phyloP scores from a whole-genome alignment of 768 basidiomycete genomes.

The Gymnopilus junonius region DNA sequence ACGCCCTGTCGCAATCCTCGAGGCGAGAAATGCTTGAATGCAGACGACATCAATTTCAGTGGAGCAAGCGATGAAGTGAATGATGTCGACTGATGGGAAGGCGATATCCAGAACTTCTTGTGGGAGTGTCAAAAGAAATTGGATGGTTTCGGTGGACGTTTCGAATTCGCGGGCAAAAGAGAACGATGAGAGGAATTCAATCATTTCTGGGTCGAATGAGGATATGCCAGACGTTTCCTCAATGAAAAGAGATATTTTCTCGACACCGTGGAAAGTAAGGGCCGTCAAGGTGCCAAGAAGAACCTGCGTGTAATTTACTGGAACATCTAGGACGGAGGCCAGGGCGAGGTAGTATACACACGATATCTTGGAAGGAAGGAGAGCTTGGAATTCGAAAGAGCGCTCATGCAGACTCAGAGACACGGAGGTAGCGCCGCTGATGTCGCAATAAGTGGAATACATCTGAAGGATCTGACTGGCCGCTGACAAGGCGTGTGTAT shows the following conservation, averaged over 20 bases:
- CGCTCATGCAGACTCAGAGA: background rate
- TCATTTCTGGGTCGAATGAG: background rate
- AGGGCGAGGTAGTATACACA: background rate
- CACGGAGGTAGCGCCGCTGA: background rate
- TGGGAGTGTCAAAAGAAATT: background rate
- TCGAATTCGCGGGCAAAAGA: background rate
- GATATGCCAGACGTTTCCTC: background rate
- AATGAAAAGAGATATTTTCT: background rate
- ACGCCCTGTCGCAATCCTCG: background rate
- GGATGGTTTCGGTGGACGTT: background rate
- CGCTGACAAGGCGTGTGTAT: background rate
- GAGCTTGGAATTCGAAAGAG: background rate
- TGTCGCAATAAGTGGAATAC: background rate
- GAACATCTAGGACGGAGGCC: background rate
- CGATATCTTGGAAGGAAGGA: background rate
- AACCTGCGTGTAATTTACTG: background rate
- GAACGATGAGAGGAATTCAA: background rate
- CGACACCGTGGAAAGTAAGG: background rate
- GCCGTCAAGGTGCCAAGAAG: background rate
- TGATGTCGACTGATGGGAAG: background rate
- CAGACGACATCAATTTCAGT: background rate
- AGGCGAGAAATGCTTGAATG: background rate
- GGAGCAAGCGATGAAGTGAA: background rate
- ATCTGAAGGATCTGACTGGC: background rate
- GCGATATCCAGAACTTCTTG: background rate